Base-by-base conservation (phyloP, 768 basidiomycete species). In the Cystofilobasidium ferigula region DNA sequence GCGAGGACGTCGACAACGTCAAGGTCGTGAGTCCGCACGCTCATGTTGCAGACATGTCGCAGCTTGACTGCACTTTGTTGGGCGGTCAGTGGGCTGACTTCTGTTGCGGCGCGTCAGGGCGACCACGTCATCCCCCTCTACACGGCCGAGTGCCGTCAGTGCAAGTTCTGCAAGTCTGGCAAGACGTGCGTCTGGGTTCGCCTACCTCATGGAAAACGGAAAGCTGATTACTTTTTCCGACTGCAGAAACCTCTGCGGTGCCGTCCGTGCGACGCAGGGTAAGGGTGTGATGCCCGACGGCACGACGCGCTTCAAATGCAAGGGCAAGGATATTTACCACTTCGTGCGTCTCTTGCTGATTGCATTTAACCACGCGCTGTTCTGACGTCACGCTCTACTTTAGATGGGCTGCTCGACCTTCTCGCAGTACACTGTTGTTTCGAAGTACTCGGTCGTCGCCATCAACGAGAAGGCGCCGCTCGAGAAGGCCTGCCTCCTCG, bases 151-250 rank as follows among this genome's bases (percentile, higher is more conserved):
- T 95, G 91, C 74, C 83, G 83, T 42, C 87, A 99, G 78, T 99
- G 95, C 80, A 98, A 97, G 77, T 98, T 98, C 80, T 99, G 95
- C 82, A 94, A 86, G 71, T 76, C 74, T 24, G 78, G 78, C 62
- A 98, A 98, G 82, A 99, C 95, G n/a, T 99, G 94, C 74, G 87
- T 85, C 82, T n/a, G n/a, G n/a, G n/a, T n/a, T n/a, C n/a, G n/a
- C n/a, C n/a, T n/a, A n/a, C n/a, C n/a, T n/a, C n/a, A n/a, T n/a
- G n/a, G n/a, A n/a, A n/a, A n/a, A n/a, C n/a, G n/a, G n/a, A n/a
- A 34, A 36, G 56, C 47, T 38, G 20, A 16, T 66, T 54, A 24
- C 53, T 48, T 26, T 67, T 36, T 13, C 38, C 32, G n/a, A 48
- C 63, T 34, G 32, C 45, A 57, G 54, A 20, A 57, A n/a, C 48